Percentiles rank a stretch among this genome's conserved stretches.
These are phyloP conservation scores for Sutorius australiensis DNA, from an alignment of 768 basidiomycete genomes.

Conservation along the genomic window DNA sequence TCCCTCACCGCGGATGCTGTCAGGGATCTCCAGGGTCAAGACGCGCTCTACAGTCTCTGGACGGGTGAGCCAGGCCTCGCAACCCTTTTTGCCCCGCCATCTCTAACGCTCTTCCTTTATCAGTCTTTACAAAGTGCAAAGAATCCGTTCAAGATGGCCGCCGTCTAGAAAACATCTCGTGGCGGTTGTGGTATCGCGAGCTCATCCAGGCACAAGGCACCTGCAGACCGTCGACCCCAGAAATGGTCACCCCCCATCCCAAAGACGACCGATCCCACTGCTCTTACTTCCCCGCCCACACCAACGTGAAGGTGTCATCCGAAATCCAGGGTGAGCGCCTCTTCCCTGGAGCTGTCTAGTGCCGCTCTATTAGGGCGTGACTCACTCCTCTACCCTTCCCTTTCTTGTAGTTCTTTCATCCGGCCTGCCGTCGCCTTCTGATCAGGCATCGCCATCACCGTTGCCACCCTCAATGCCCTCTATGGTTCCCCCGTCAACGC, in stretches of 20 bases:
- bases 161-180: conserved; percentile 82
- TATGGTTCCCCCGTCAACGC: conserved; percentile 22
- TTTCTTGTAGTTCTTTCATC: conserved; percentile 22
- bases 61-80: conserved; percentile 41
- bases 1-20: conserved; percentile 63
- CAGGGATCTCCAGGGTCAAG: conserved; percentile 62
- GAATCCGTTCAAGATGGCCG: conserved; percentile 74
- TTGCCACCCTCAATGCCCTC: conserved; percentile 20
- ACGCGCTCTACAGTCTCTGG: conserved; percentile 67
- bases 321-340: conserved; percentile 14
- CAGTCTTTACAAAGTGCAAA: conserved; percentile 86
- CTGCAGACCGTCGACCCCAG: conserved; percentile 29
- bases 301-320: conserved; percentile 13
- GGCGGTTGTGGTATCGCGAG: conserved; percentile 79
- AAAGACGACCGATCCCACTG: conserved; percentile 20
- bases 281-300: conserved; percentile 27
- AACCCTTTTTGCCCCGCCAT: not conserved
- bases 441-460: conserved; percentile 29
- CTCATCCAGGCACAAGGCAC: conserved; percentile 37
- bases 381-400: conserved; percentile 16
- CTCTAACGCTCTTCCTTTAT: conserved; percentile 8
- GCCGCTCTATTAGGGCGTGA: conserved; percentile 9
- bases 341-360: conserved; percentile 11
- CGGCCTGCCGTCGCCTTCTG: conserved; percentile 27
- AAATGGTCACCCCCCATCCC: conserved; percentile 16